These are phyloP conservation scores for Apophysomyces trapeziformis DNA, from an alignment of 371 early-diverging fungal genomes.

Conservation along the genomic window DNA sequence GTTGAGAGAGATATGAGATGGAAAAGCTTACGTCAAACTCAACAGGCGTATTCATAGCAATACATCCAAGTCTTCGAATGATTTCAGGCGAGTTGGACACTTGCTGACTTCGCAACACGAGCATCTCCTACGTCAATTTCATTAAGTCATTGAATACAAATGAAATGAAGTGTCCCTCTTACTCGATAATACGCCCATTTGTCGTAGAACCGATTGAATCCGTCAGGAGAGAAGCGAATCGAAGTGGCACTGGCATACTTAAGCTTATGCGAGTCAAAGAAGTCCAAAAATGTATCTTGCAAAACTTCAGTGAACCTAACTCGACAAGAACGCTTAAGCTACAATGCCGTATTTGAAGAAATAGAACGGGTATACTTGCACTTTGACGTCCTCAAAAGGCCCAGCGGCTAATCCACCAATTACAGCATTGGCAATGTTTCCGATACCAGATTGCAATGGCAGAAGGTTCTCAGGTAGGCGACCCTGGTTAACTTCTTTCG, in stretches of 20 bases:
- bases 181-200: conserved; percentile 30
- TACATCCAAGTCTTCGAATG: conserved; percentile 30
- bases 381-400: conserved; percentile 32
- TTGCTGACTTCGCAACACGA: conserved; percentile 33
- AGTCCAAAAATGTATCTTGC: conserved; percentile 35
- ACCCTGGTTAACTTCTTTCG: conserved; percentile 27
- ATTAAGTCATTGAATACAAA: conserved; percentile 3
- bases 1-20: background rate
- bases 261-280: conserved; percentile 33
- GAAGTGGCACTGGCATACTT: conserved; percentile 33
- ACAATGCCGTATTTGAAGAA: background rate
- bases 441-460: conserved; percentile 33
- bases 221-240: conserved; percentile 31
- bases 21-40: conserved; percentile 25
- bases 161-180: background rate
- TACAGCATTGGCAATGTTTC: conserved; percentile 38
- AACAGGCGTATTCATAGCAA: conserved; percentile 38
- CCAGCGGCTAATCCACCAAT: conserved; percentile 34
- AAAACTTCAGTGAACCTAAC: conserved; percentile 24
- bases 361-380: conserved; percentile 16
- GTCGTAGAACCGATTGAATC: conserved; percentile 31
- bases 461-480: conserved; percentile 27
- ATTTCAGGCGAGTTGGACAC: conserved; percentile 35
- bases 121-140: conserved; percentile 15
- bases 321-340: background rate